Evolutionary conservation across 2,329 filamentous ascomycete genomes (phyloP).

Genomic region (Sporothrix variecibatus): DNA sequence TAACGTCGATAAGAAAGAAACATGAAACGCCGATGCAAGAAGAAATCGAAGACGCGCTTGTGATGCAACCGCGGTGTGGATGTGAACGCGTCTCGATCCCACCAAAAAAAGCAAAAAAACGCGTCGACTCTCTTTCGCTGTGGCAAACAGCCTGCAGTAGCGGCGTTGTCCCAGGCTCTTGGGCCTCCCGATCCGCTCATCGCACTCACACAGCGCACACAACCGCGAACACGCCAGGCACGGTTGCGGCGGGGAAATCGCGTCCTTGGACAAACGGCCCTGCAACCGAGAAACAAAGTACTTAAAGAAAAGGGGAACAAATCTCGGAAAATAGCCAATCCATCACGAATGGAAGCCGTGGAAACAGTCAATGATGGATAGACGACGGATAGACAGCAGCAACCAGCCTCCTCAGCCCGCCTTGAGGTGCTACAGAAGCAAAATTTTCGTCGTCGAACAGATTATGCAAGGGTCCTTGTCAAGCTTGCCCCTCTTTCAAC

Average conservation of each 20-base stretch:
- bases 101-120: constrained; percentile 1
- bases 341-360: not conserved
- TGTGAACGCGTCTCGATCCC: constrained; percentile 8
- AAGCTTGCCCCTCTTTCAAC: not conserved
- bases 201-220: not conserved
- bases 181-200: constrained; percentile 14
- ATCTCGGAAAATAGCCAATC: not conserved
- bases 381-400: not conserved
- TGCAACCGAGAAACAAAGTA: not conserved
- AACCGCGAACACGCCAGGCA: not conserved
- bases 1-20: not conserved
- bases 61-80: not conserved
- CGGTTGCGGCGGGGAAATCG: not conserved
- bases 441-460: not conserved
- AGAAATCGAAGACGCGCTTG: constrained; percentile 16
- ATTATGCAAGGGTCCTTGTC: not conserved
- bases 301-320: not conserved
- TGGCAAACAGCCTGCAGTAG: constrained; percentile 22
- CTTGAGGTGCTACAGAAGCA: constrained; percentile 2
- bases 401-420: constrained; percentile 1
- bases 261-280: not conserved
- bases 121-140: constrained; percentile 9
- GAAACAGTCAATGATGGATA: not conserved
- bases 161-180: constrained; percentile 13
- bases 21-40: constrained; percentile 9